Base-by-base conservation (phyloP, 306 rosid genomes). In the Trifolium pratense region DNA sequence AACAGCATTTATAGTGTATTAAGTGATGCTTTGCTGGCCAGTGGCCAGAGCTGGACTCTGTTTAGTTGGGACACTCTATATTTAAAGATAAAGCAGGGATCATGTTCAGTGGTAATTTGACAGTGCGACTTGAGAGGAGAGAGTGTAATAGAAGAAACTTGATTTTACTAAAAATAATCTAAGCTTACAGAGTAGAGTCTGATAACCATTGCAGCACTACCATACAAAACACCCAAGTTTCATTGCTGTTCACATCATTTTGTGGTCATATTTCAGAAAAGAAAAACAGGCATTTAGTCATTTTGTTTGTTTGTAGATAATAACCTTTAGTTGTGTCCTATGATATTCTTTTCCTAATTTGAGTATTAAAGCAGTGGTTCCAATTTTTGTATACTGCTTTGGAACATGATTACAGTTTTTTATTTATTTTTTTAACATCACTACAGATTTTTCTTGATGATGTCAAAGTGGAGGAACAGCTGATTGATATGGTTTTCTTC, bases 371-470 rank as follows among this genome's bases (percentile, higher is more conserved):
- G 42, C 37, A 13, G 29, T 66, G 78, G 52, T 68, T 57, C 58
- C 75, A 67, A 83, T 72, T 88, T 78, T 53, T 81, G 49, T 71
- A 59, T 17, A 37, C 52, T 39, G 69, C 39, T 62, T 71, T 18
- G 57, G 59, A 73, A 72, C 76, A 60, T 83, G 77, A 77, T 82
- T 75, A 45, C 92, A 91, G 98, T 21, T 21, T 21, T 21, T 21
- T 21, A 1, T 21, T 21, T 21, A 1, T 21, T 64, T 62, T 71
- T 18, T 51, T 53, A 73, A 72, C 74, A 60, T 83, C 75, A 77
- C 81, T 75, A 45, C 92, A 91, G 98, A 83, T 89, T 85, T 80
- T 91, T 80, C 86, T 91, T 14, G 98, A 89, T 70, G 96, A 94
- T 80, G 91, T 85, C 48, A 91, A 94, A 86, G 78, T 79, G 71